Conservation (phyloP, 805 yeast species). For the Starmerella lactis-condensi region DNA sequence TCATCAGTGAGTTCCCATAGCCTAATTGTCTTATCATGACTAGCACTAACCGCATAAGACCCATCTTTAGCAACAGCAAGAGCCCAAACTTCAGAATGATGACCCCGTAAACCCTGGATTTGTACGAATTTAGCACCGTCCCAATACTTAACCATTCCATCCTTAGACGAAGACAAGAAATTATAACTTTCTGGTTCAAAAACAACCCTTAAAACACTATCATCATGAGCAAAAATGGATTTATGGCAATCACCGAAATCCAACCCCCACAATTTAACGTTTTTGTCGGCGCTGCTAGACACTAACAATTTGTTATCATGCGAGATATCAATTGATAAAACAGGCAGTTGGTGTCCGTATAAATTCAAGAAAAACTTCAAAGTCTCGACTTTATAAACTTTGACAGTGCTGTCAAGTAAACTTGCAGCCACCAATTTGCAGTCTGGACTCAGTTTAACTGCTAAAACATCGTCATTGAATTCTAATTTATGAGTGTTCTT, state of each 20-base stretch:
- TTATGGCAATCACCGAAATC: constrained; percentile 98
- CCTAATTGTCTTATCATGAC: constrained; percentile 86
- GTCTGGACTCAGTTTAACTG: constrained; percentile 67
- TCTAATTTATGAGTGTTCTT: constrained; percentile 68
- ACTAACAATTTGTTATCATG: constrained; percentile 70
- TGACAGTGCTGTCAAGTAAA: constrained; percentile 81
- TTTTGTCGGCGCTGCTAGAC: constrained; percentile 93
- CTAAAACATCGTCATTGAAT: constrained; percentile 64
- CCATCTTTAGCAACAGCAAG: constrained; percentile 57
- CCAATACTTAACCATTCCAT: constrained; percentile 84
- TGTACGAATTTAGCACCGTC: constrained; percentile 95
- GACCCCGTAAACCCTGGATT: constrained; percentile 70
- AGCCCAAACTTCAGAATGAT: constrained; percentile 89
- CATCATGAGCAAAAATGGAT: constrained; percentile 92
- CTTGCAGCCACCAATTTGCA: constrained; percentile 62
- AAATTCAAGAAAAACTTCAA: constrained; percentile 73
- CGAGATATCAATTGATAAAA: constrained; percentile 78
- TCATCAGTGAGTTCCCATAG: constrained; percentile 90
- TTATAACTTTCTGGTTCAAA: constrained; percentile 76
- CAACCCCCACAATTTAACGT: constrained; percentile 93
- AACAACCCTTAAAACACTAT: constrained; percentile 73
- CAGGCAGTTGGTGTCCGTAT: constrained; percentile 94
- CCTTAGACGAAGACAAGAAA: constrained; percentile 80
- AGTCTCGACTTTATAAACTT: constrained; percentile 74
- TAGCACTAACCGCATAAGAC: constrained; percentile 51